Percentiles rank a stretch among this genome's conserved stretches.
phyloP scores from a whole-genome alignment of 176 grass and related monocot species.

The Thinopyrum elongatum region DNA sequence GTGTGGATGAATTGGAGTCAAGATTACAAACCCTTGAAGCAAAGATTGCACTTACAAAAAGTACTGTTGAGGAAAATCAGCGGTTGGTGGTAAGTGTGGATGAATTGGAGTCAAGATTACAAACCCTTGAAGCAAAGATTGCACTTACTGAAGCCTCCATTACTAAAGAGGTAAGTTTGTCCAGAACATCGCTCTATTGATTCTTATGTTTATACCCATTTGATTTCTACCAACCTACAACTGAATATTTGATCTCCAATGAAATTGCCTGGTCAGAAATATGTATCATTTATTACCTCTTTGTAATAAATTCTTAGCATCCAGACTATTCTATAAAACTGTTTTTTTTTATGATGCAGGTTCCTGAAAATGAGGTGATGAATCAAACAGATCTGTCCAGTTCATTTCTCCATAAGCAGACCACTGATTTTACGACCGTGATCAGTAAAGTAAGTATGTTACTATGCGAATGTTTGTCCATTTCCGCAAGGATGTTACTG shows the following conservation, averaged over 20 bases:
- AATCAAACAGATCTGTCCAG: slow-evolving; percentile 9
- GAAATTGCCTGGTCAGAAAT: slow-evolving; percentile 6
- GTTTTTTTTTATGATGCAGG: slow-evolving; percentile 14
- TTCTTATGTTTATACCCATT: slow-evolving; percentile 6
- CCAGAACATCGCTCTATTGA: background rate
- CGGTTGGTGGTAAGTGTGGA: slow-evolving; percentile 52
- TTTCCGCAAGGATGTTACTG: background rate
- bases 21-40: slow-evolving; percentile 69
- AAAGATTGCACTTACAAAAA: slow-evolving; percentile 41
- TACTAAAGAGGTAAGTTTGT: slow-evolving; percentile 36
- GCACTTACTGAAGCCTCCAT: slow-evolving; percentile 34
- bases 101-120: slow-evolving; percentile 60
- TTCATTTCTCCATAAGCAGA: slow-evolving; percentile 24
- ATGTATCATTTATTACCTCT: background rate
- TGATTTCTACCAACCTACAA: slow-evolving; percentile 1
- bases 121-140: slow-evolving; percentile 57
- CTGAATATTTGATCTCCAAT: background rate
- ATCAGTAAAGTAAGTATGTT: slow-evolving; percentile 13
- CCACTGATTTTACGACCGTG: background rate
- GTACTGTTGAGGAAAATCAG: slow-evolving; percentile 45
- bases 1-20: slow-evolving; percentile 47
- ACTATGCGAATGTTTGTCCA: background rate
- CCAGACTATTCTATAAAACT: slow-evolving; percentile 22
- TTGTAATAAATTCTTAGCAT: background rate
- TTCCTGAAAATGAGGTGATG: slow-evolving; percentile 9